phyloP scores from a whole-genome alignment of 2,329 filamentous ascomycete genomes.

The Thermothelomyces thermophilus region DNA sequence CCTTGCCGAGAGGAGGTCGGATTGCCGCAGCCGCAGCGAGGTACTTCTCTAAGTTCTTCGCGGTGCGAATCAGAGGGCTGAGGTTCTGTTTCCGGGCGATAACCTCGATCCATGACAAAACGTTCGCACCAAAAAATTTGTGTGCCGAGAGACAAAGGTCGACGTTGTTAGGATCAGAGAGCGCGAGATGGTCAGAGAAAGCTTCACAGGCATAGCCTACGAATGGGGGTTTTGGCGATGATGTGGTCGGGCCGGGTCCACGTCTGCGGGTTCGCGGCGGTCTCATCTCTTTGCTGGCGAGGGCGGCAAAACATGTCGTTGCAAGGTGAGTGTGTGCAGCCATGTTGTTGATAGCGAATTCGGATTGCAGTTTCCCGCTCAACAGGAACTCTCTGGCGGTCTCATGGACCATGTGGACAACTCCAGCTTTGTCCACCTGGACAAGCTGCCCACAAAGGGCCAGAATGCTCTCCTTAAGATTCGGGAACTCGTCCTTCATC shows the following conservation, averaged over 20 bases:
- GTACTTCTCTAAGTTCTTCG: conserved; percentile 20
- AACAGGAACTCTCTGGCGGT: neutral
- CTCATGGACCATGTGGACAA: neutral
- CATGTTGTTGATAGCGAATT: neutral
- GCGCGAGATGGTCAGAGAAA: neutral
- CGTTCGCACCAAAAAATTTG: conserved; percentile 28
- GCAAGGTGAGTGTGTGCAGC: neutral
- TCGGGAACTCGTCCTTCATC: neutral
- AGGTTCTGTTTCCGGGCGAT: conserved; percentile 5
- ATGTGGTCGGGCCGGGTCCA: neutral
- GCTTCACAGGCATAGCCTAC: neutral
- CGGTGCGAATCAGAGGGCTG: conserved; percentile 8
- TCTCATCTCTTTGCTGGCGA: neutral
- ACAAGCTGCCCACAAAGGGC: neutral
- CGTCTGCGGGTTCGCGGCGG: neutral
- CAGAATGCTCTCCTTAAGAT: neutral
- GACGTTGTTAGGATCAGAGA: neutral
- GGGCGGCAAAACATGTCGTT: neutral
- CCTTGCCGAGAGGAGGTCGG: conserved; percentile 18
- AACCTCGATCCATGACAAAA: conserved; percentile 32
- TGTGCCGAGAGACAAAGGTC: conserved; percentile 22
- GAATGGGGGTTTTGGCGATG: neutral
- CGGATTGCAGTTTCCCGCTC: neutral
- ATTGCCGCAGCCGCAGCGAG: conserved; percentile 16
- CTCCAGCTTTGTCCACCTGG: neutral